phyloP scores from a whole-genome alignment of 1,139 yeast species.

The Candida mesenterica region DNA sequence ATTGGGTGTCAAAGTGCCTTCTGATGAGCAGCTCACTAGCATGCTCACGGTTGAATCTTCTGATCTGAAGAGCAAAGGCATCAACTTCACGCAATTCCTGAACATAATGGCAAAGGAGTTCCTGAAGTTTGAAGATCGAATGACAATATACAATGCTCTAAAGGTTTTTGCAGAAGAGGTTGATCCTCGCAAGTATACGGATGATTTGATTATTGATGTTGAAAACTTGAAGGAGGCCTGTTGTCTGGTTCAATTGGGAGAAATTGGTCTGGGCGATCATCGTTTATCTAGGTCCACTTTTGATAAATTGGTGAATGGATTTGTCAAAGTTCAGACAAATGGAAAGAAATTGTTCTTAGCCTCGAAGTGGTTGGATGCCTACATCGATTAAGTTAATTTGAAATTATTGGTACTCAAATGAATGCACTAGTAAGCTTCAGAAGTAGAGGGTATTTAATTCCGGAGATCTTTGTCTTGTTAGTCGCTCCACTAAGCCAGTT shows the following conservation, averaged over 20 bases:
- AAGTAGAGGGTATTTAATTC: no score
- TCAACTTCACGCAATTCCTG: constrained; percentile 71
- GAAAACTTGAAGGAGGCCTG: constrained; percentile 51
- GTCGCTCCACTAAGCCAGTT: no score
- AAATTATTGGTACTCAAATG: no score
- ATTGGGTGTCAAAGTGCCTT: constrained; percentile 44
- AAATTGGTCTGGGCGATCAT: constrained; percentile 45
- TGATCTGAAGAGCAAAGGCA: constrained; percentile 26
- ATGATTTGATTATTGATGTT: constrained; percentile 44
- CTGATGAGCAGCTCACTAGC: constrained; percentile 39
- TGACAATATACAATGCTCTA: constrained; percentile 63
- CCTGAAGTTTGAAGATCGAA: constrained; percentile 55
- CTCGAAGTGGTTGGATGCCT: constrained; percentile 59
- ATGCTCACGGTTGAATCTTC: constrained; percentile 44
- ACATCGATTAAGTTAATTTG: constrained; percentile 41
- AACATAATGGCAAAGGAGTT: constrained; percentile 64
- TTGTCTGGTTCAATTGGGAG: constrained; percentile 45
- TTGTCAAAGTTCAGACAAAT: constrained; percentile 54
- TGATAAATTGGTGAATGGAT: constrained; percentile 53
- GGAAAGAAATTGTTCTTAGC: constrained; percentile 58
- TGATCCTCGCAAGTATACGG: constrained; percentile 17
- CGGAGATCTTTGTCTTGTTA: no score
- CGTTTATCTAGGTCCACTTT: constrained; percentile 55
- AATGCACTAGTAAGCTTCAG: no score
- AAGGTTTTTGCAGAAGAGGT: constrained; percentile 50